These are phyloP conservation scores for Cystobasidium slooffiae DNA, from an alignment of 1,284 basidiomycete species.

Conservation along the genomic window DNA sequence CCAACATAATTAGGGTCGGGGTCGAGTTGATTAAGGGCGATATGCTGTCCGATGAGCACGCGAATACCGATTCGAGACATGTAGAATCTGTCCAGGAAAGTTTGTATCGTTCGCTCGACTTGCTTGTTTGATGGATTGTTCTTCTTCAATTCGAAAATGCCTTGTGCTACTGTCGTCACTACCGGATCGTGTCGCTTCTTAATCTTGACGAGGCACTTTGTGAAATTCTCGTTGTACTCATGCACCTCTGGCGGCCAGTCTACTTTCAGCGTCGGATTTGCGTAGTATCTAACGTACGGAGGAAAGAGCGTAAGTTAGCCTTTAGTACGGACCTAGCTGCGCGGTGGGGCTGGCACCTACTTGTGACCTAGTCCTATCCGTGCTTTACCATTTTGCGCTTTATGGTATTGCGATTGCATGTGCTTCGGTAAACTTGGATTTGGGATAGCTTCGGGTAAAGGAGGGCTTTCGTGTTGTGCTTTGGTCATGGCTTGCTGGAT, in stretches of 20 bases:
- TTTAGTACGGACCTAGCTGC: background rate
- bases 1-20: constrained; percentile 92
- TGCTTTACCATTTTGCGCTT: constrained; percentile 11
- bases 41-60: constrained; percentile 89
- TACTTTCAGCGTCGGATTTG: constrained; percentile 65
- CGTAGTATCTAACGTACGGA: constrained; percentile 72
- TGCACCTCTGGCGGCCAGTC: constrained; percentile 88
- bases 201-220: constrained; percentile 82
- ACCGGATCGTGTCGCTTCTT: constrained; percentile 96
- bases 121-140: constrained; percentile 60
- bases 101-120: constrained; percentile 74
- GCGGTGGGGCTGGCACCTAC: background rate
- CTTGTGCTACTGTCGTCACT: constrained; percentile 93
- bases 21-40: constrained; percentile 86
- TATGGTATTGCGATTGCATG: constrained; percentile 35
- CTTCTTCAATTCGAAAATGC: constrained; percentile 67
- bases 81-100: constrained; percentile 96
- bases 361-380: constrained; percentile 40
- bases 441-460: constrained; percentile 63
- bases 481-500: constrained; percentile 68
- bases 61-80: constrained; percentile 96
- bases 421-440: constrained; percentile 67
- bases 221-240: constrained; percentile 92
- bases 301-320: background rate
- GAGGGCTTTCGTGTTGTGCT: constrained; percentile 46